phyloP scores from a whole-genome alignment of 1,284 basidiomycete species.

The Mycosarcoma maydis region DNA sequence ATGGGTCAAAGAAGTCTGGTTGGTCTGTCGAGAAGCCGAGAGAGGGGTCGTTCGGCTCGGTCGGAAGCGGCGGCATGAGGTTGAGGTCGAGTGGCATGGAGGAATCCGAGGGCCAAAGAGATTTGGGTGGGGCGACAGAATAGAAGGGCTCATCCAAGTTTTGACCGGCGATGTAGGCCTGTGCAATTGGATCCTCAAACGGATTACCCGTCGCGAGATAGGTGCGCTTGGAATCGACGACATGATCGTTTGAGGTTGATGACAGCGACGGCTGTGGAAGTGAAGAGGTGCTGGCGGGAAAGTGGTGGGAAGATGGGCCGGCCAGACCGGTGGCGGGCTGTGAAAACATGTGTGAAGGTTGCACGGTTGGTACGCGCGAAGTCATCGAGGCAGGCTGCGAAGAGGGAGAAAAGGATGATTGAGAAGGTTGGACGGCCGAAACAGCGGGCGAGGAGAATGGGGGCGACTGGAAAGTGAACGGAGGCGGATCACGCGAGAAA shows the following conservation, averaged over 20 bases:
- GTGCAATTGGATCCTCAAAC: constrained; percentile 41
- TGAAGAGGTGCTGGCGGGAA: constrained; percentile 3
- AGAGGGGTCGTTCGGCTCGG: constrained; percentile 17
- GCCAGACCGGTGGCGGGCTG: not conserved
- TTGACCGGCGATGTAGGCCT: constrained; percentile 43
- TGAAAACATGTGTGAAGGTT: constrained; percentile 7
- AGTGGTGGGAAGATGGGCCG: constrained; percentile 6
- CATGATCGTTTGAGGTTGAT: not conserved
- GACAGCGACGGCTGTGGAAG: constrained; percentile 10
- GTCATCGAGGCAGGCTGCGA: constrained; percentile 6
- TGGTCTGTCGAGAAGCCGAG: constrained; percentile 12
- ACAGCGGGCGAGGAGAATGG: constrained; percentile 9
- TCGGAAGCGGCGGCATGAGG: not conserved
- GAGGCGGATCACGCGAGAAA: constrained; percentile 3
- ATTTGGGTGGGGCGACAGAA: constrained; percentile 26
- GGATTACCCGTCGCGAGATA: constrained; percentile 44
- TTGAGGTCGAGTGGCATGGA: constrained; percentile 28
- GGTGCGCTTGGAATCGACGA: constrained; percentile 5
- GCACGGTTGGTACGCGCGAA: constrained; percentile 4
- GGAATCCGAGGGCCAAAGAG: constrained; percentile 13
- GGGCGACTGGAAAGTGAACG: constrained; percentile 15
- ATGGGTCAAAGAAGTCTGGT: constrained; percentile 14
- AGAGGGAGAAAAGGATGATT: constrained; percentile 9
- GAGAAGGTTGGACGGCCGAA: constrained; percentile 2
- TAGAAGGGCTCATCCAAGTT: constrained; percentile 42